Percentiles rank a stretch among this genome's conserved stretches.
phyloP scores from a whole-genome alignment of 129 eudicot genomes.

The Escallonia rubra region DNA sequence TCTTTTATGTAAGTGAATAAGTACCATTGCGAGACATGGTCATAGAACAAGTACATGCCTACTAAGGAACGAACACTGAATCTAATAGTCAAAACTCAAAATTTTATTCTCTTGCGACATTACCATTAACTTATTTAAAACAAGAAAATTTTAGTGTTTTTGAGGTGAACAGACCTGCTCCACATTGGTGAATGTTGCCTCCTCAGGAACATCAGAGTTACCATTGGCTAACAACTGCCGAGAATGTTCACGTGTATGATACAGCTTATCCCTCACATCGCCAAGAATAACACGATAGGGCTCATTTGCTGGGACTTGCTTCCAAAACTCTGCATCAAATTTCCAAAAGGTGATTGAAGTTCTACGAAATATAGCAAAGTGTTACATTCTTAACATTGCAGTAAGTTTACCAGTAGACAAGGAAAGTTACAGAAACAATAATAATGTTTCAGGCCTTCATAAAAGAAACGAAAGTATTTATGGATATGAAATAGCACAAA shows the following conservation, averaged over 20 bases:
- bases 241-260: conserved; percentile 91
- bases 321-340: conserved; percentile 80
- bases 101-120: too few species aligned
- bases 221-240: conserved; percentile 82
- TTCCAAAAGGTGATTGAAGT: neutral
- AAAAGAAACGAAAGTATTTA: neutral
- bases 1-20: too few species aligned
- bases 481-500: conserved; percentile 8
- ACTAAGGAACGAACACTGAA: conserved; percentile 10
- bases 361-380: neutral
- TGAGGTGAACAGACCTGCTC: conserved; percentile 57
- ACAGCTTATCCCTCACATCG: conserved; percentile 89
- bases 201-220: conserved; percentile 84
- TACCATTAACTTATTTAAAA: too few species aligned
- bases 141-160: too few species aligned
- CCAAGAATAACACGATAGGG: conserved; percentile 96
- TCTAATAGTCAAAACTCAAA: conserved; percentile 1
- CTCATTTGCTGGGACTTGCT: conserved; percentile 82
- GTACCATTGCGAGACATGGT: too few species aligned
- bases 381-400: too few species aligned
- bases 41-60: too few species aligned
- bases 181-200: conserved; percentile 64
- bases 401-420: neutral
- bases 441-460: too few species aligned
- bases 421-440: neutral